Base-by-base conservation (phyloP, 1,139 yeast genomes). In the Neolecta irregularis region DNA sequence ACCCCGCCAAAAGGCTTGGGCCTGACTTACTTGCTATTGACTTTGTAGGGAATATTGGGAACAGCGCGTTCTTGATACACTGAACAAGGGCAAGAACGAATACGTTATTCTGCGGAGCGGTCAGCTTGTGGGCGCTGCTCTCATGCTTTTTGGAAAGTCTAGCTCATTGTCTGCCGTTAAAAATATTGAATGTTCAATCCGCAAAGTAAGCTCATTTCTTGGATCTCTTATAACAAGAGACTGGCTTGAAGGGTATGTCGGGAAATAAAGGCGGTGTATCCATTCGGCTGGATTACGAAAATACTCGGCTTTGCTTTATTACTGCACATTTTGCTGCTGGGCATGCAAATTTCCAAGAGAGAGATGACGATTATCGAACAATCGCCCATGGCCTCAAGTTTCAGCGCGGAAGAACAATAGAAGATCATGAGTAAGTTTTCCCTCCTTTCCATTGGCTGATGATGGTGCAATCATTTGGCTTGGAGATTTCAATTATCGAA, bases 241-340 rank as follows among this genome's bases (percentile, higher is more conserved):
- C 94, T 0, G 94, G 94, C 0, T 63, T 81, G 44, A 93, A 93
- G 12, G 94, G 94, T 12, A 80, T 81, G 58, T 72, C 92, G 2
- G 92, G 93, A 1, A 81, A 81, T 55, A 81, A 81, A 53, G 94
- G 94, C 17, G 94, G 88, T 2, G 81, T 85, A 43, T 92, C 88
- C 0, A 77, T 81, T 2, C 71, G 92, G 44, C 74, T 81, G 50
- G 66, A 68, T 29, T 80, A 66, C 54, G 81, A 91, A 1, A 71
- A 74, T 35, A 79, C 93, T 0, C 69, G 73, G 19, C 66, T 91
- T 45, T 83, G 91, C 41, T 68, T 85, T 45, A 61, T 91, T n/a
- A 81, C 83, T 3, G 77, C 94, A 1, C 98, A 91, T 59, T 62
- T 91, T 46, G 95, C 98, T 1, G 98, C 98, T 0, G 99, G 98